phyloP scores from a whole-genome alignment of 768 basidiomycete genomes.

The Trametes villosa region DNA sequence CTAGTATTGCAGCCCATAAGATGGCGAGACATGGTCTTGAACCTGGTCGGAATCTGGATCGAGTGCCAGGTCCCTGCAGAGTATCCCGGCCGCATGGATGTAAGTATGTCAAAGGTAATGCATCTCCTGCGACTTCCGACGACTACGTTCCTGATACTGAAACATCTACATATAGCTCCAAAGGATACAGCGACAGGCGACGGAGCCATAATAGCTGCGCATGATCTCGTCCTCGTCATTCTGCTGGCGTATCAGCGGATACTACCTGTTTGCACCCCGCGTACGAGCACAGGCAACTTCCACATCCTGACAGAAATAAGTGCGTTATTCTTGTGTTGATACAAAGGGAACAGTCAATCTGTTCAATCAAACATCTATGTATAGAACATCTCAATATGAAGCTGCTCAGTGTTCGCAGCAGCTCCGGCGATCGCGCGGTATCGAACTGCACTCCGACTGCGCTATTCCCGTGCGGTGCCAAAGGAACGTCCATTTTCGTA shows the following conservation, averaged over 20 bases:
- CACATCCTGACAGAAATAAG: background rate
- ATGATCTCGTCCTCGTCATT: too few relatives aligned
- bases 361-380: background rate
- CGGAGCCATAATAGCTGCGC: too few relatives aligned
- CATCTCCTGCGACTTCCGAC: background rate
- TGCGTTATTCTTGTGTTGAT: slow-evolving; percentile 13
- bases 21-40: background rate
- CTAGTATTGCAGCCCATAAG: background rate
- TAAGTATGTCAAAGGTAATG: background rate
- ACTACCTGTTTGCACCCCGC: background rate
- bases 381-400: background rate
- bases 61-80: background rate
- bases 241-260: too few relatives aligned
- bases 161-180: background rate
- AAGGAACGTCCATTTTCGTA: slow-evolving; percentile 18
- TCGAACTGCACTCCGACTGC: background rate
- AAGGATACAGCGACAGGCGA: too few relatives aligned
- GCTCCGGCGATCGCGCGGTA: background rate
- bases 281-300: background rate
- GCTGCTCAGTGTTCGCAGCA: too few relatives aligned
- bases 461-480: background rate
- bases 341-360: background rate
- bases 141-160: background rate
- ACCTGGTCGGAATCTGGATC: background rate
- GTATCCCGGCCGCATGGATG: background rate